Conservation (phyloP, 75 land plant genomes). For the Cupressus sempervirens region DNA sequence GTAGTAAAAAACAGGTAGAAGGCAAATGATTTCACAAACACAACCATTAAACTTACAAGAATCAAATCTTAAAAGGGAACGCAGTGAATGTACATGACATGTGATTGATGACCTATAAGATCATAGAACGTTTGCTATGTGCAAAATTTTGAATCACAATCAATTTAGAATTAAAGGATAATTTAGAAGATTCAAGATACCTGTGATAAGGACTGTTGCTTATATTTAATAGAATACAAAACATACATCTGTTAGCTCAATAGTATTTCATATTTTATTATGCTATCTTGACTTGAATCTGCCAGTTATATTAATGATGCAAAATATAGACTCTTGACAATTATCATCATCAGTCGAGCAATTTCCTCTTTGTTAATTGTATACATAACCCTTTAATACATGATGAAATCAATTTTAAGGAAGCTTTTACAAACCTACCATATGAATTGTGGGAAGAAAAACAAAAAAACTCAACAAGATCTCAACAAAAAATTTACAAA, state of each 20-base stretch:
- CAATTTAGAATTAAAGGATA: neutral
- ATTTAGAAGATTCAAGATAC: neutral
- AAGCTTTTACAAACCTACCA: neutral
- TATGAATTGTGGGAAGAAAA: neutral
- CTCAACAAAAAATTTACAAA: neutral
- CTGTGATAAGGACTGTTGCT: neutral
- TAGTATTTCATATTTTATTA: neutral
- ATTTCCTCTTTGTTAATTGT: neutral
- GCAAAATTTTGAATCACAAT: neutral
- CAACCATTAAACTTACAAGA: neutral
- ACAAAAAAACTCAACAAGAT: neutral
- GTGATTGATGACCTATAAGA: neutral
- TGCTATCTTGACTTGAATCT: constrained; percentile 1
- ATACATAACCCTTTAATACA: neutral
- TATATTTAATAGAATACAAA: neutral
- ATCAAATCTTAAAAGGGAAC: neutral
- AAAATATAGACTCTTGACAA: neutral
- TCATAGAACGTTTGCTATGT: neutral
- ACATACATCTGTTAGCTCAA: neutral
- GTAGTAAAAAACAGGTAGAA: neutral
- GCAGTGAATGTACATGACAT: neutral
- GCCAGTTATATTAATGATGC: neutral
- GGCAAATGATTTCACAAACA: neutral
- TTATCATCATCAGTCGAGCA: neutral
- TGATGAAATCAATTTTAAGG: neutral